A percentile compares a stretch with the other conserved stretches of the same genome.
Evolutionary conservation across 225 moss, liverwort and hornwort genomes (phyloP).

Genomic region (Pseudisothecium myosuroides): DNA sequence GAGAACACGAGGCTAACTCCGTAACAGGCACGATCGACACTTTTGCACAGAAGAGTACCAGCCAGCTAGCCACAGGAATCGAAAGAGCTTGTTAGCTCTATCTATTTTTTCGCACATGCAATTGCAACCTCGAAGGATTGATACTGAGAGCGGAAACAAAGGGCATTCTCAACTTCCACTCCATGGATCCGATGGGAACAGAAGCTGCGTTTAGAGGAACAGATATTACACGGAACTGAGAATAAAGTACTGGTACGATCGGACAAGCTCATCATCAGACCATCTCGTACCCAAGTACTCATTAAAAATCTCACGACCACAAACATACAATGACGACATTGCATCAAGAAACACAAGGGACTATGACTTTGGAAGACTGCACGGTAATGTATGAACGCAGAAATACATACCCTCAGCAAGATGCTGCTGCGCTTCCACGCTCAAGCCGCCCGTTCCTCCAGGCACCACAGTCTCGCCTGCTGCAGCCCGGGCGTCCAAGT

Average conservation of each 20-base stretch:
- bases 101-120: no score
- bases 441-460: slow-evolving; percentile 38
- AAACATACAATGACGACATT: neutral
- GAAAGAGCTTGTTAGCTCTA: no score
- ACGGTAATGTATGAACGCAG: fast-evolving
- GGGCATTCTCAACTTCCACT: neutral
- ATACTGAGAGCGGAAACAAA: neutral
- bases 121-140: no score
- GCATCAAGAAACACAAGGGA: no score
- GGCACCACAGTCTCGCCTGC: slow-evolving; percentile 34
- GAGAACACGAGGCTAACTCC: no score
- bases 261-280: no score
- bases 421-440: slow-evolving; percentile 31
- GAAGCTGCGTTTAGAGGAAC: neutral
- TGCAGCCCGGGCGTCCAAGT: slow-evolving; percentile 10
- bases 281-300: no score
- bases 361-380: neutral
- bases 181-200: neutral
- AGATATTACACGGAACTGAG: neutral
- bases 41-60: no score
- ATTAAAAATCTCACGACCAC: no score
- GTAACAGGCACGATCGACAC: no score
- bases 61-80: no score
- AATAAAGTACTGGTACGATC: neutral
- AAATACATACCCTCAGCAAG: slow-evolving; percentile 7